Conservation (phyloP, 2,329 filamentous ascomycete genomes). For the Colletotrichum eleusines region DNA sequence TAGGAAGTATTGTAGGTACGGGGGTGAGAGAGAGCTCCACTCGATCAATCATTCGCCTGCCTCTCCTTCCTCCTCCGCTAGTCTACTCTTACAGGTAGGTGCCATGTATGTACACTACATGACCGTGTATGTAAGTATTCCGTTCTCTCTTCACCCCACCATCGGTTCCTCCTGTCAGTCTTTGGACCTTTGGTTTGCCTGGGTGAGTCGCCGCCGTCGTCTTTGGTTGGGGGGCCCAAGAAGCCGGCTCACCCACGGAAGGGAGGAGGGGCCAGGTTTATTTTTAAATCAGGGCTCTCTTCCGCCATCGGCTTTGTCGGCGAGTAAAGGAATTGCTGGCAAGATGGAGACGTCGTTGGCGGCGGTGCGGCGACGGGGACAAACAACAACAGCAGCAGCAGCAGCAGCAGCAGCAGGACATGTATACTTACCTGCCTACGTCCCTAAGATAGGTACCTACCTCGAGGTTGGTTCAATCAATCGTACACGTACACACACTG, state of each 20-base stretch:
- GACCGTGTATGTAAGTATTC: too few relatives aligned
- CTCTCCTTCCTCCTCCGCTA: too few relatives aligned
- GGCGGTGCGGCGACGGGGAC: background rate
- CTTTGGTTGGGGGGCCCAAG: slow-evolving; percentile 39
- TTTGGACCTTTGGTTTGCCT: slow-evolving; percentile 1
- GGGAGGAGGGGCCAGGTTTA: slow-evolving; percentile 35
- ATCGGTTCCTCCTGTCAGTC: slow-evolving; percentile 16
- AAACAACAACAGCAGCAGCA: background rate
- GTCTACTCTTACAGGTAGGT: too few relatives aligned
- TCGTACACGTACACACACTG: background rate
- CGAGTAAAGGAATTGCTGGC: slow-evolving; percentile 17
- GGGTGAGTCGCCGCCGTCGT: background rate
- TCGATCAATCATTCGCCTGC: slow-evolving; percentile 17
- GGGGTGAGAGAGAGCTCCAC: background rate
- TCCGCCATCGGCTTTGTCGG: slow-evolving; percentile 24
- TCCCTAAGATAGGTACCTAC: too few relatives aligned
- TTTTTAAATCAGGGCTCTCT: slow-evolving; percentile 30
- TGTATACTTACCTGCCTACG: too few relatives aligned
- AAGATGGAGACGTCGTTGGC: background rate
- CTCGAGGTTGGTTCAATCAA: background rate
- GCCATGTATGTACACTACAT: too few relatives aligned
- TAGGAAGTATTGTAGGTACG: too few relatives aligned
- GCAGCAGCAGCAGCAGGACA: too few relatives aligned
- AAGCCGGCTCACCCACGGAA: slow-evolving; percentile 39
- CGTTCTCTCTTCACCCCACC: slow-evolving; percentile 12